phyloP scores from a whole-genome alignment of 2,329 filamentous ascomycete species.

The Pseudogymnoascus sp. region DNA sequence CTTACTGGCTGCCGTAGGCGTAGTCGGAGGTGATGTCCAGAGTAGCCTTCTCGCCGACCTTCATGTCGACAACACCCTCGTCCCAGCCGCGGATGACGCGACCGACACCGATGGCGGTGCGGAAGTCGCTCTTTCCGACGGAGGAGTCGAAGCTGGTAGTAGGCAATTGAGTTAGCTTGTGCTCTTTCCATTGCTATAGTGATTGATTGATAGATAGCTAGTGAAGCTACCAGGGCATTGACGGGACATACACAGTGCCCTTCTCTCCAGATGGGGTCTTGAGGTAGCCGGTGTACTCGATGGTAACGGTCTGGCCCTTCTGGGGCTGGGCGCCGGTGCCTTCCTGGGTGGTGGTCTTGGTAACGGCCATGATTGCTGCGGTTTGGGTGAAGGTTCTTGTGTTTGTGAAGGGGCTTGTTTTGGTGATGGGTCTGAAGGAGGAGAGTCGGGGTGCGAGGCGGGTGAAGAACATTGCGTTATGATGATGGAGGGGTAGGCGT shows the following conservation, averaged over 20 bases:
- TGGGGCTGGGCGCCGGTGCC: conserved; percentile 58
- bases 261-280: conserved; percentile 59
- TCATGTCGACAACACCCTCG: conserved; percentile 79
- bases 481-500: background rate
- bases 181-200: background rate
- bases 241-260: conserved; percentile 60
- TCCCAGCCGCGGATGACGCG: conserved; percentile 83
- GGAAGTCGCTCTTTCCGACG: conserved; percentile 66
- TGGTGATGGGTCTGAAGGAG: background rate
- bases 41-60: conserved; percentile 80
- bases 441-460: background rate
- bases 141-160: conserved; percentile 78
- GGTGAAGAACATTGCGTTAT: background rate
- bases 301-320: conserved; percentile 66
- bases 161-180: conserved; percentile 19
- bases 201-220: background rate
- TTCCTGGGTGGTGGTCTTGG: conserved; percentile 53
- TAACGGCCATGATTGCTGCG: conserved; percentile 57
- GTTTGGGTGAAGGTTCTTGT: conserved; percentile 23
- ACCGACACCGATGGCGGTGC: conserved; percentile 71
- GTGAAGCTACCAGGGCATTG: conserved; percentile 10
- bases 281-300: conserved; percentile 87
- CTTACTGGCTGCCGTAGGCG: conserved; percentile 57
- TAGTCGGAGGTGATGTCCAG: conserved; percentile 72
- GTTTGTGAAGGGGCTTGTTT: background rate